phyloP scores from a whole-genome alignment of 1,139 yeast genomes.

The Geotrichum australiense region DNA sequence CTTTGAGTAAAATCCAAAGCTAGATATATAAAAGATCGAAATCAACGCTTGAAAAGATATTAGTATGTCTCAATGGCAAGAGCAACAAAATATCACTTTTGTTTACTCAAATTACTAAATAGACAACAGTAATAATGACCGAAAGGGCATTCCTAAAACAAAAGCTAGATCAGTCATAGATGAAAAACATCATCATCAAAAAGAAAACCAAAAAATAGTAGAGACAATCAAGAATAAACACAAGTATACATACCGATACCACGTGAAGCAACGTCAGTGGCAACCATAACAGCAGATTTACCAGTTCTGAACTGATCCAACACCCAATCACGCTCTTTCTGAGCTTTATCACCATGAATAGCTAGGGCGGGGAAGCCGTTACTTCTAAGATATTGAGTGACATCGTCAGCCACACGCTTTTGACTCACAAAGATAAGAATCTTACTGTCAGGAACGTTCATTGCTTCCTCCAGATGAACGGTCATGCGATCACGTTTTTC shows the following conservation, averaged over 20 bases:
- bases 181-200: conserved; percentile 1
- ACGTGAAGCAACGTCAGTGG: conserved; percentile 99
- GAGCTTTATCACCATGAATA: conserved; percentile 97
- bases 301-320: conserved; percentile 86
- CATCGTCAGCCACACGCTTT: conserved; percentile 95
- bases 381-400: conserved; percentile 82
- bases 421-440: conserved; percentile 86
- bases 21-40: no score
- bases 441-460: conserved; percentile 71
- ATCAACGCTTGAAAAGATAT: no score
- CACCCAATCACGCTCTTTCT: conserved; percentile 98
- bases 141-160: conserved; percentile 3
- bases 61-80: no score
- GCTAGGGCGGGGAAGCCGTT: conserved; percentile 99
- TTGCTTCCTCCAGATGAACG: conserved; percentile 78
- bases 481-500: conserved; percentile 90
- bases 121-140: no score
- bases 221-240: conserved; percentile 5
- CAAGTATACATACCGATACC: conserved; percentile 86
- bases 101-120: no score
- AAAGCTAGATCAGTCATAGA: conserved; percentile 2
- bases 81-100: no score
- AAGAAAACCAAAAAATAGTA: conserved; percentile 5
- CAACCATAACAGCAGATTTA: conserved; percentile 94
- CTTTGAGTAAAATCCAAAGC: no score